Conservation (phyloP, 2,329 filamentous ascomycete genomes). For the Aureobasidium sp. region DNA sequence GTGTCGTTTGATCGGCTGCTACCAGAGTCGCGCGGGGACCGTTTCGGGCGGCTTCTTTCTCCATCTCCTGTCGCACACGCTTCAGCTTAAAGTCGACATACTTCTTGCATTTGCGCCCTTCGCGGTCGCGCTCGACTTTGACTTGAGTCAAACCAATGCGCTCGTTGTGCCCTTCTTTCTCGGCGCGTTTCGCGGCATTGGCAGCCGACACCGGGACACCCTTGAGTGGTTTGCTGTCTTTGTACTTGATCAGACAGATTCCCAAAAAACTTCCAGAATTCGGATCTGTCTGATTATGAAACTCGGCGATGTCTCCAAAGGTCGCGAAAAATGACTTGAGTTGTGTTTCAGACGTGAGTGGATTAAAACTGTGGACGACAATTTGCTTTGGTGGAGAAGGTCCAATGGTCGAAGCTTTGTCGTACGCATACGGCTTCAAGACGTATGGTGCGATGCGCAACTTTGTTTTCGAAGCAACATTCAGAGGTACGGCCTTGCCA, state of each 20-base stretch:
- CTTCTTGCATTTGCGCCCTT: constrained; percentile 72
- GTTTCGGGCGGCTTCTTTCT: constrained; percentile 28
- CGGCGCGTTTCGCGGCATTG: constrained; percentile 73
- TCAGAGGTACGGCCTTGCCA: constrained; percentile 40
- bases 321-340: constrained; percentile 68
- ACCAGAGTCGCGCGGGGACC: not conserved
- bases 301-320: constrained; percentile 81
- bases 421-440: constrained; percentile 73
- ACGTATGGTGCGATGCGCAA: constrained; percentile 69
- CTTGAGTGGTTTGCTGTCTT: constrained; percentile 56
- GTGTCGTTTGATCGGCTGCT: not conserved
- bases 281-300: constrained; percentile 91
- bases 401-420: constrained; percentile 75
- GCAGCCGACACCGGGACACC: constrained; percentile 59
- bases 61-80: constrained; percentile 57
- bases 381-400: constrained; percentile 85
- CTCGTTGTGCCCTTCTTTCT: constrained; percentile 68
- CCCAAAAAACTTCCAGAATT: constrained; percentile 90
- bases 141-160: constrained; percentile 72
- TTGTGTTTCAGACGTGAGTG: constrained; percentile 71
- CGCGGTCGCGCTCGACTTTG: constrained; percentile 80
- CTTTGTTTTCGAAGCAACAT: constrained; percentile 62
- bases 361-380: constrained; percentile 93
- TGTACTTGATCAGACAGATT: constrained; percentile 85
- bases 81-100: constrained; percentile 70